These are phyloP conservation scores for Solanum chacoense DNA, from an alignment of 305 asterid genomes.

Conservation along the genomic window DNA sequence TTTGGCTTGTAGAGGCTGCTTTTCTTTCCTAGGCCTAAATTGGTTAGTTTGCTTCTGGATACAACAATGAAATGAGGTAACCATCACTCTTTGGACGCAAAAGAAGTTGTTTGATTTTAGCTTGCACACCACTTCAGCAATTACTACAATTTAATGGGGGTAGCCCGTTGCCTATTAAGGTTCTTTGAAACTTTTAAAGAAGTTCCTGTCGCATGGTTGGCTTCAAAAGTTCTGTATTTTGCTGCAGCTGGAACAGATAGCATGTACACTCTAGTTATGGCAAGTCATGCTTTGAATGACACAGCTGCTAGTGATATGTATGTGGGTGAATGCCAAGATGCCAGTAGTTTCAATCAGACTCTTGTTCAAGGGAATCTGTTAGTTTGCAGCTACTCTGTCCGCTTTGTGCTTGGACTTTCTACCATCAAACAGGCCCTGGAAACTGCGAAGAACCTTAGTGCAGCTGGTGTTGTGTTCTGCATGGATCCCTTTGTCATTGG, in stretches of 20 bases:
- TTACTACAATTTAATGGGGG: not conserved
- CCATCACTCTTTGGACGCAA: not conserved
- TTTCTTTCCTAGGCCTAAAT: not conserved
- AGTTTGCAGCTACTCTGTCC: constrained; percentile 93
- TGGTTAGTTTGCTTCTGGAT: not conserved
- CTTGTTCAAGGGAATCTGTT: constrained; percentile 68
- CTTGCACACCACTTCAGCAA: not conserved
- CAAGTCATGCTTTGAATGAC: constrained; percentile 60
- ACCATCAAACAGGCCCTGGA: constrained; percentile 79
- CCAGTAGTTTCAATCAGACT: constrained; percentile 45
- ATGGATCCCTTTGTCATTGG: constrained; percentile 93
- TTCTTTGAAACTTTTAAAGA: not conserved
- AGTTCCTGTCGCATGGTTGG: not conserved
- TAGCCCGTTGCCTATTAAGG: not conserved
- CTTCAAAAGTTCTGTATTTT: not conserved
- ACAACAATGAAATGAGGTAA: not conserved
- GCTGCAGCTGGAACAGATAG: constrained; percentile 73
- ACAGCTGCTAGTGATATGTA: constrained; percentile 51
- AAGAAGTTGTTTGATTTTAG: not conserved
- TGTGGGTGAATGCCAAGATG: constrained; percentile 87
- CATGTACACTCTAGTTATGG: constrained; percentile 69
- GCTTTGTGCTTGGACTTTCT: constrained; percentile 90
- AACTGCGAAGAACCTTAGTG: constrained; percentile 73
- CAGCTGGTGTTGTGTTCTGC: constrained; percentile 85
- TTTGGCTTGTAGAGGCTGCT: not conserved